Evolutionary conservation across 805 yeast genomes (phyloP).

Genomic region (Saccharomycopsis sp.): DNA sequence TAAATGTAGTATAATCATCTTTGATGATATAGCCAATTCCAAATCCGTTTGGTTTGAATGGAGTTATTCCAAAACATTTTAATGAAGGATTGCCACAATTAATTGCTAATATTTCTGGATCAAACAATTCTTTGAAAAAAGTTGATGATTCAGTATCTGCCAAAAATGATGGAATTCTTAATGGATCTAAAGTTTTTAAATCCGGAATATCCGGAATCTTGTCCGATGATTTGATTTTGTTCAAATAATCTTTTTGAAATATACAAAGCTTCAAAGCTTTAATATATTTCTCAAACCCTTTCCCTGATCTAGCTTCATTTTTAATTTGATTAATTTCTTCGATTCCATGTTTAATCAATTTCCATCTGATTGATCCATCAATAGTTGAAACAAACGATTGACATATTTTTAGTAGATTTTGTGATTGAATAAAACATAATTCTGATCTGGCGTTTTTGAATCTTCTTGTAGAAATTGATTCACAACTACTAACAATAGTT

Average conservation of each 20-base stretch:
- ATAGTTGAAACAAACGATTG: slow-evolving; percentile 55
- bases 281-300: slow-evolving; percentile 66
- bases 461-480: slow-evolving; percentile 73
- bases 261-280: slow-evolving; percentile 51
- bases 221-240: slow-evolving; percentile 27
- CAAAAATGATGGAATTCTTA: slow-evolving; percentile 5
- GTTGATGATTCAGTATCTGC: slow-evolving; percentile 27
- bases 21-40: slow-evolving; percentile 90
- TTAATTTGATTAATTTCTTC: slow-evolving; percentile 11
- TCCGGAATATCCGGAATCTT: slow-evolving; percentile 22
- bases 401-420: slow-evolving; percentile 37
- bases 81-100: slow-evolving; percentile 92
- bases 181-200: slow-evolving; percentile 19
- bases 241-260: slow-evolving; percentile 36
- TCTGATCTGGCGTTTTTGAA: slow-evolving; percentile 65
- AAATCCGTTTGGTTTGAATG: slow-evolving; percentile 79
- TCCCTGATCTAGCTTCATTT: slow-evolving; percentile 28
- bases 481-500: slow-evolving; percentile 78
- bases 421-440: slow-evolving; percentile 54
- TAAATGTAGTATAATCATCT: slow-evolving; percentile 67
- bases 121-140: slow-evolving; percentile 28
- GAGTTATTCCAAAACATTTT: slow-evolving; percentile 80
- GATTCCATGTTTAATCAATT: slow-evolving; percentile 23
- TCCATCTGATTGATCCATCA: slow-evolving; percentile 36
- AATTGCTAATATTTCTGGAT: slow-evolving; percentile 40